Conservation (phyloP, 2,329 filamentous ascomycete species). For the Diplodia mutila region DNA sequence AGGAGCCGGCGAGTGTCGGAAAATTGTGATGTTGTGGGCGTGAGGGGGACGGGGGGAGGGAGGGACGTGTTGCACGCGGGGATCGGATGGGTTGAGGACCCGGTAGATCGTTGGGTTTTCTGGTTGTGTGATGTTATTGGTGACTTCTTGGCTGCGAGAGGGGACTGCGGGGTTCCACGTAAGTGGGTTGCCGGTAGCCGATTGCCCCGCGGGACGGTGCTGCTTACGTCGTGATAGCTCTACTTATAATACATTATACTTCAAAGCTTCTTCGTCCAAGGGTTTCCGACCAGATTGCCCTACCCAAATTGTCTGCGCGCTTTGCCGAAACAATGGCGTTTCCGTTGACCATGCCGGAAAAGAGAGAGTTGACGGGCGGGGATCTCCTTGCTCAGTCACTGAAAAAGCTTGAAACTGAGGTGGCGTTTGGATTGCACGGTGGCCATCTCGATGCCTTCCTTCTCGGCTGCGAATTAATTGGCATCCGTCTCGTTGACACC, state of each 20-base stretch:
- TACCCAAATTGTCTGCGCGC: not conserved
- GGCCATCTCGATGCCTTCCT: conserved; percentile 55
- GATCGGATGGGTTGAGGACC: not conserved
- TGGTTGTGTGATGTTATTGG: not conserved
- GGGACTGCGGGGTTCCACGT: not conserved
- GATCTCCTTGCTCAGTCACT: conserved; percentile 53
- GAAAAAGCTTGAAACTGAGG: conserved; percentile 46
- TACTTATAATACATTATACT: not conserved
- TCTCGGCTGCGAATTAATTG: conserved; percentile 46
- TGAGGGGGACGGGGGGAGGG: too few species aligned
- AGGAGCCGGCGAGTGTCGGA: not conserved
- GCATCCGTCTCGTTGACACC: conserved; percentile 51
- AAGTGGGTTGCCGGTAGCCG: not conserved
- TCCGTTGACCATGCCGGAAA: conserved; percentile 32
- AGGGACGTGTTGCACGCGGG: too few species aligned
- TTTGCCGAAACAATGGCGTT: not conserved
- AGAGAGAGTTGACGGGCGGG: conserved; percentile 49
- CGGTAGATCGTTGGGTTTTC: not conserved
- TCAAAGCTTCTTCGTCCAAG: not conserved
- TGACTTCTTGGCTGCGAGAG: not conserved
- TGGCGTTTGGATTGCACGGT: conserved; percentile 54
- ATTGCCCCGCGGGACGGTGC: not conserved
- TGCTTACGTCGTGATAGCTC: not conserved
- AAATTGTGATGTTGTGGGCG: not conserved
- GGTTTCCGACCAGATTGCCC: too few species aligned